Percentiles rank a stretch among this genome's conserved stretches.
Conservation (phyloP, 1,284 basidiomycete genomes). For the Ustilago nuda region DNA sequence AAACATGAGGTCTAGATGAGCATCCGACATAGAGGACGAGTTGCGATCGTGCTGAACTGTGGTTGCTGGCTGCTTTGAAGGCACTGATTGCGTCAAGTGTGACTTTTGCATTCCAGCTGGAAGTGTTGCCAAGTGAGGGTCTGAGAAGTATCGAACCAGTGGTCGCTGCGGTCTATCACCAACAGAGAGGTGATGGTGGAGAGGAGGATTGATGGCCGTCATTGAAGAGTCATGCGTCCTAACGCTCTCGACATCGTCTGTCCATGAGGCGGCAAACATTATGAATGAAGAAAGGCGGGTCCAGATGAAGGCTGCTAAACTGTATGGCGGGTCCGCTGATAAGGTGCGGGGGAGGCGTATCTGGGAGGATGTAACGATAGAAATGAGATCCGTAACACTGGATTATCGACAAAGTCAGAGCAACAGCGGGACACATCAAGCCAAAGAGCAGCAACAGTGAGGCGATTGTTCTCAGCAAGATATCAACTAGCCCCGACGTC, state of each 20-base stretch:
- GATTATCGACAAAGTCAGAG: neutral
- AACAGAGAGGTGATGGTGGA: neutral
- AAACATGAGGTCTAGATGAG: neutral
- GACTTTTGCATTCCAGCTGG: neutral
- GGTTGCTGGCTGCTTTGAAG: neutral
- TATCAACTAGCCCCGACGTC: neutral
- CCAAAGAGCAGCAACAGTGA: neutral
- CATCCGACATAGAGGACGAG: neutral
- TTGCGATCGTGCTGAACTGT: conserved; percentile 1
- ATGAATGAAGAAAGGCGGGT: neutral
- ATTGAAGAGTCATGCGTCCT: conserved; percentile 15
- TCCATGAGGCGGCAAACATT: conserved; percentile 5
- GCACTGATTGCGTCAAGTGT: neutral
- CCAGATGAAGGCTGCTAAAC: neutral
- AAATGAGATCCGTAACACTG: neutral
- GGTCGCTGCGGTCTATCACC: conserved; percentile 1
- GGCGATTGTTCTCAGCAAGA: neutral
- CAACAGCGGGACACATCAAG: too few relatives aligned
- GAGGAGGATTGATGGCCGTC: conserved; percentile 9
- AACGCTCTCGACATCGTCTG: conserved; percentile 16
- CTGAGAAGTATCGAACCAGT: neutral
- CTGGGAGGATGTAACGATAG: neutral
- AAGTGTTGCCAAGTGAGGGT: neutral
- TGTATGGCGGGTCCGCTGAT: neutral
- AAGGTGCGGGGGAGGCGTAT: neutral